A percentile compares a stretch with the other conserved stretches of the same genome.
Evolutionary conservation across 2,329 filamentous ascomycete genomes (phyloP).

Genomic region (Coniella vitis): DNA sequence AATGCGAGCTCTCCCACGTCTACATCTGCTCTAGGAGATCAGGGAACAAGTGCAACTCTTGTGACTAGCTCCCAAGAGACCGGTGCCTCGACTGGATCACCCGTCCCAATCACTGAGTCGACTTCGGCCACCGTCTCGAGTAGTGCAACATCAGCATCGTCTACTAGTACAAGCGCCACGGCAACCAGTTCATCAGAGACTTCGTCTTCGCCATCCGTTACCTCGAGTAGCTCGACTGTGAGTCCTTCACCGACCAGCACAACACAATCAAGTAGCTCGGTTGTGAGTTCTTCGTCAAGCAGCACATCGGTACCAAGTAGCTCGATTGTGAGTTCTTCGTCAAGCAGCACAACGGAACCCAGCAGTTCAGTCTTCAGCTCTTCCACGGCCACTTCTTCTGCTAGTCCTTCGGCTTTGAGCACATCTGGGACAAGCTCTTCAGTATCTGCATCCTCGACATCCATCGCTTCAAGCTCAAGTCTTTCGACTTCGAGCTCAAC

Average conservation of each 20-base stretch:
- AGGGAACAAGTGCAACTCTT: conserved; percentile 8
- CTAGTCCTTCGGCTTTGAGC: neutral
- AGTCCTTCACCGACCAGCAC: neutral
- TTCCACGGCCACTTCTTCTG: neutral
- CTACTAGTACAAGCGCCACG: no score
- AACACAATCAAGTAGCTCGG: no score
- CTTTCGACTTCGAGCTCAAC: neutral
- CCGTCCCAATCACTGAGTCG: conserved; percentile 13
- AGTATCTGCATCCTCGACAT: no score
- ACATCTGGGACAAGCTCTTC: no score
- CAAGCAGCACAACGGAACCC: neutral
- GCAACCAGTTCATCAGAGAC: no score
- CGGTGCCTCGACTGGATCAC: conserved; percentile 6
- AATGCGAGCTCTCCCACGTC: conserved; percentile 16
- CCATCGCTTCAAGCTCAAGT: neutral
- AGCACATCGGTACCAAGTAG: neutral
- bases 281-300: no score
- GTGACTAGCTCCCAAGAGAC: conserved; percentile 15
- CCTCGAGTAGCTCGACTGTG: neutral
- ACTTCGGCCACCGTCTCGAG: neutral
- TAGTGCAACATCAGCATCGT: neutral
- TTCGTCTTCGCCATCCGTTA: neutral
- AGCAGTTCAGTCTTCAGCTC: neutral
- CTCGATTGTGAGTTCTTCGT: neutral
- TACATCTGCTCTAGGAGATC: conserved; percentile 16